A percentile compares a stretch with the other conserved stretches of the same genome.
Evolutionary conservation across 139 green algal genomes (phyloP).

Genomic region (Astrephomene gubernaculifera): DNA sequence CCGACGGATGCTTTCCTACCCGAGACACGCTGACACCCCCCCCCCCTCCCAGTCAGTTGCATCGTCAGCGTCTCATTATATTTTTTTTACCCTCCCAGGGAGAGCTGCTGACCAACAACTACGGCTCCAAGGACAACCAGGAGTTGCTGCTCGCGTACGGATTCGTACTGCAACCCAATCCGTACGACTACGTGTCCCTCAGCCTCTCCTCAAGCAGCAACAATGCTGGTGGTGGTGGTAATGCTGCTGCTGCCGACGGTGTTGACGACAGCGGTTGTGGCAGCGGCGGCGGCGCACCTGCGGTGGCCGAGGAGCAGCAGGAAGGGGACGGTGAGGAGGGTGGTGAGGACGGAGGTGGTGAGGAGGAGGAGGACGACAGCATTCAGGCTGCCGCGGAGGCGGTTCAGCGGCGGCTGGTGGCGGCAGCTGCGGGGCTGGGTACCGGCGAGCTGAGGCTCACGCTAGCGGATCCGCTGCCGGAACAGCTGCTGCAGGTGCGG

Average conservation of each 20-base stretch:
- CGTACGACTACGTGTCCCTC: constrained; percentile 60
- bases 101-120: constrained; percentile 59
- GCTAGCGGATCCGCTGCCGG: constrained; percentile 43
- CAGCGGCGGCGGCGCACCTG: background rate
- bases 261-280: background rate
- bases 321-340: background rate
- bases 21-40: too few relatives aligned
- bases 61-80: too few relatives aligned
- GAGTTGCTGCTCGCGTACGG: constrained; percentile 74
- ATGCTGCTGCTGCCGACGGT: background rate
- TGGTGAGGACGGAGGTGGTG: background rate
- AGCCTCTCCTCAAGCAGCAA: too few relatives aligned
- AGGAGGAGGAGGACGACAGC: background rate
- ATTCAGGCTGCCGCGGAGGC: constrained; percentile 38
- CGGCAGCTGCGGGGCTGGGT: constrained; percentile 18
- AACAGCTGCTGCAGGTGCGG: constrained; percentile 36
- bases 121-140: constrained; percentile 67
- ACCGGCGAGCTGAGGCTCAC: constrained; percentile 27
- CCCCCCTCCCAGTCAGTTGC: too few relatives aligned
- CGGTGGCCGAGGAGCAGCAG: background rate
- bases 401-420: constrained; percentile 45
- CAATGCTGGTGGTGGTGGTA: background rate
- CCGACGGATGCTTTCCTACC: too few relatives aligned
- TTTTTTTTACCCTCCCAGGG: too few relatives aligned
- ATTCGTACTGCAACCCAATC: constrained; percentile 60